phyloP scores from a whole-genome alignment of 768 basidiomycete species.

The Pleurotus tuoliensis region DNA sequence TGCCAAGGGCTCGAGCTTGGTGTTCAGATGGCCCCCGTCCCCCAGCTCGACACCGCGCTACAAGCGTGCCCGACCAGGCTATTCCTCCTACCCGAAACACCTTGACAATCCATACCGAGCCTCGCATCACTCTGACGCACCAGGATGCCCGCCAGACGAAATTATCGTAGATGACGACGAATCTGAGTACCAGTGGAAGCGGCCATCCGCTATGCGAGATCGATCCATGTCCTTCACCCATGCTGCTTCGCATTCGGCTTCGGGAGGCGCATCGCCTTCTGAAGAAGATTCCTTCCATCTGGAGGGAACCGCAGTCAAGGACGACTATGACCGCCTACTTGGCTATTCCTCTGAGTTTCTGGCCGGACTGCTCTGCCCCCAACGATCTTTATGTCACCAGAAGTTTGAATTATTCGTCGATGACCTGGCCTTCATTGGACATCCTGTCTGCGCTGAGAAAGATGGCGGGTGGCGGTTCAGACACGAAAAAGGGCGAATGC shows the following conservation, averaged over 20 bases:
- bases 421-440: constrained; percentile 89
- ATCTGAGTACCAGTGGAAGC: constrained; percentile 63
- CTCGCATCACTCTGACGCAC: constrained; percentile 41
- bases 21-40: constrained; percentile 82
- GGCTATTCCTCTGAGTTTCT: constrained; percentile 81
- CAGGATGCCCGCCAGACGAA: constrained; percentile 22
- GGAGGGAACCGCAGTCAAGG: constrained; percentile 28
- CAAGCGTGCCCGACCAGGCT: constrained; percentile 59
- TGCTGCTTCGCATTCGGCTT: constrained; percentile 38
- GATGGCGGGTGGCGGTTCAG: constrained; percentile 76
- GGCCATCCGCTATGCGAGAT: constrained; percentile 43
- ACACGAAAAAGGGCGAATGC: constrained; percentile 50
- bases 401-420: constrained; percentile 93
- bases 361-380: constrained; percentile 76
- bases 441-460: constrained; percentile 80
- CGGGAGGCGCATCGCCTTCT: constrained; percentile 49
- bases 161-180: constrained; percentile 35
- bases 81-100: constrained; percentile 40
- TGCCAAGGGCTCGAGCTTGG: constrained; percentile 71
- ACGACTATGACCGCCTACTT: constrained; percentile 68
- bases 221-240: constrained; percentile 51
- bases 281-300: constrained; percentile 36
- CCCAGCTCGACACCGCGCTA: constrained; percentile 65
- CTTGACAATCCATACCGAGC: constrained; percentile 75
- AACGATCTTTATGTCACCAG: constrained; percentile 80